Evolutionary conservation across 176 grass and related monocot species (phyloP), one percentile per base, ranked within the genome.

Genomic region (Luzula sylvatica): DNA sequence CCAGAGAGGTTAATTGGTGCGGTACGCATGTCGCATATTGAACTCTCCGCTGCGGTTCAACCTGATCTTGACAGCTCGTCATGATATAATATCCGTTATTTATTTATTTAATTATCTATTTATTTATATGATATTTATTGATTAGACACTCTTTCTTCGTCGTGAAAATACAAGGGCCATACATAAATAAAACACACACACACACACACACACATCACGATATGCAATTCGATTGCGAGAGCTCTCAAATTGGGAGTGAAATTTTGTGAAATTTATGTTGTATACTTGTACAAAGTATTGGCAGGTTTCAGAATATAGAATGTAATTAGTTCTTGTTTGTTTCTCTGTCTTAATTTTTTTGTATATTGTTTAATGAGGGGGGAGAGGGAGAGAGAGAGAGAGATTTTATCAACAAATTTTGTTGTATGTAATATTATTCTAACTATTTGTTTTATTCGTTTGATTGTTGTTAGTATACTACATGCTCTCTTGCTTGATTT

Each of bases 1-100:
- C 90, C 90, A 0, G 90, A 95, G 64, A 73, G 83, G 66, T 80
- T 95, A 29, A 41, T 95, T 11, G 84, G 90, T 15, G 84, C 90
- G 12, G 74, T 82, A 13, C 70, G 90, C 29, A 43, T 95, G 45
- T 70, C 83, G 8, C 64, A 86, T 58, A 78, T 95, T 15, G 80
- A 95, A 62, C 80, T 79, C 44, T 82, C 73, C n/a, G 53, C 80
- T 18, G 90, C 90, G 4, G 47, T 72, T 26, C 28, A 19, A 56
- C 67, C 70, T 17, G 61, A 62, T 21, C 66, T 88, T 39, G 72
- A 83, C 4, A 58, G 69, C 14, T 60, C 65, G 15, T 69, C 32
- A 24, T 59, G 47, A 57, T 29, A 71, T 63, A 45, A 53, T 25
- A 43, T 29, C 15, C 3, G 3, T 14, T 27, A 12, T 47, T 70